phyloP scores from a whole-genome alignment of 495 filamentous ascomycete species.

The Penicillium robsamsonii region DNA sequence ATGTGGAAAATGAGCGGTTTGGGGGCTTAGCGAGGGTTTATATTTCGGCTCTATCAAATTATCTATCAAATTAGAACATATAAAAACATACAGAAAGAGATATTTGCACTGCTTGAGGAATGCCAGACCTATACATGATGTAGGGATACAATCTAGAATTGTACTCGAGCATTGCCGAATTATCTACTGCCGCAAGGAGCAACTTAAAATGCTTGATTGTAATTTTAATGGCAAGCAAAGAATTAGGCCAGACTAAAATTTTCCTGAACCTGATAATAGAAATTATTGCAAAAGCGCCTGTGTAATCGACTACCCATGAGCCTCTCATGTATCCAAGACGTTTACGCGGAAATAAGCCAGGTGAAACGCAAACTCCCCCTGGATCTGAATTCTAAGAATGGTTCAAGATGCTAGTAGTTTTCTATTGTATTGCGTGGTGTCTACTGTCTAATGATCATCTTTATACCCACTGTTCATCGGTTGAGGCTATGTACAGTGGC shows the following conservation, averaged over 20 bases:
- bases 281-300: background rate
- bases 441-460: background rate
- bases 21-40: conserved; percentile 2
- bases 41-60: background rate
- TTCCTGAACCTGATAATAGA: background rate
- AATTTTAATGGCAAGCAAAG: background rate
- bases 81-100: background rate
- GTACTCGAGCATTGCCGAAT: background rate
- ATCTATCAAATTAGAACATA: background rate
- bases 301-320: background rate
- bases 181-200: background rate
- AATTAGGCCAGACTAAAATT: background rate
- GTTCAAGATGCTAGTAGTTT: no score
- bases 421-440: no score
- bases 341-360: background rate
- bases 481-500: background rate
- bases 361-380: background rate
- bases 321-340: background rate
- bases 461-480: no score
- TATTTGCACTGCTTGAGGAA: background rate
- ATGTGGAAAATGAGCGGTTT: background rate
- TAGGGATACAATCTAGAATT: background rate
- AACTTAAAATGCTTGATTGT: background rate
- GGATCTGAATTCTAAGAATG: background rate
- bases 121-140: background rate